Conservation (phyloP, 2,329 filamentous ascomycete species). For the Venturia asperata region DNA sequence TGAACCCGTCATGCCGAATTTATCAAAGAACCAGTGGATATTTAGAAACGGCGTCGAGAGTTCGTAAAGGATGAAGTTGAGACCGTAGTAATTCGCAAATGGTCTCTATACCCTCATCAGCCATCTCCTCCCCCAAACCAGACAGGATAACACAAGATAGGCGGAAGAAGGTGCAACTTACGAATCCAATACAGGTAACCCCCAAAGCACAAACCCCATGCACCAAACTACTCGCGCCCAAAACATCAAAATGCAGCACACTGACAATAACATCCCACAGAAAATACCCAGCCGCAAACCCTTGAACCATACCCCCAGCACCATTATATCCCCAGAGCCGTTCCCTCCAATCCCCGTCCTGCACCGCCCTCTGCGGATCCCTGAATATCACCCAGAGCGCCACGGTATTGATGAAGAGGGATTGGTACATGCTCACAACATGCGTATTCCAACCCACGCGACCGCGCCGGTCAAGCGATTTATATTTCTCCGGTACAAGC, state of each 20-base stretch:
- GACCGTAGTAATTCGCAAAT: slow-evolving; percentile 76
- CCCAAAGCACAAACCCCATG: slow-evolving; percentile 67
- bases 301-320: slow-evolving; percentile 65
- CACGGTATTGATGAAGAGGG: slow-evolving; percentile 60
- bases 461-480: slow-evolving; percentile 53
- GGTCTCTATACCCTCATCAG: slow-evolving; percentile 51
- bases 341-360: slow-evolving; percentile 57
- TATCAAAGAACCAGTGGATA: slow-evolving; percentile 89
- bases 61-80: slow-evolving; percentile 79
- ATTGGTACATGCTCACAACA: slow-evolving; percentile 73
- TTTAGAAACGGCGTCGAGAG: slow-evolving; percentile 80
- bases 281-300: slow-evolving; percentile 73
- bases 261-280: slow-evolving; percentile 74
- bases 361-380: slow-evolving; percentile 56
- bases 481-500: slow-evolving; percentile 60
- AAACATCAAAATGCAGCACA: slow-evolving; percentile 59
- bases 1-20: slow-evolving; percentile 71
- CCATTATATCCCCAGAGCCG: slow-evolving; percentile 74
- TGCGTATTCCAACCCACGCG: slow-evolving; percentile 80
- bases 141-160: no score
- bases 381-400: slow-evolving; percentile 64
- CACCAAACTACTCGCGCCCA: slow-evolving; percentile 66
- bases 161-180: slow-evolving; percentile 43
- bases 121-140: not conserved
- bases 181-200: slow-evolving; percentile 73